Conservation (phyloP, 2,329 filamentous ascomycete species). For the Sporothrix curviconia region DNA sequence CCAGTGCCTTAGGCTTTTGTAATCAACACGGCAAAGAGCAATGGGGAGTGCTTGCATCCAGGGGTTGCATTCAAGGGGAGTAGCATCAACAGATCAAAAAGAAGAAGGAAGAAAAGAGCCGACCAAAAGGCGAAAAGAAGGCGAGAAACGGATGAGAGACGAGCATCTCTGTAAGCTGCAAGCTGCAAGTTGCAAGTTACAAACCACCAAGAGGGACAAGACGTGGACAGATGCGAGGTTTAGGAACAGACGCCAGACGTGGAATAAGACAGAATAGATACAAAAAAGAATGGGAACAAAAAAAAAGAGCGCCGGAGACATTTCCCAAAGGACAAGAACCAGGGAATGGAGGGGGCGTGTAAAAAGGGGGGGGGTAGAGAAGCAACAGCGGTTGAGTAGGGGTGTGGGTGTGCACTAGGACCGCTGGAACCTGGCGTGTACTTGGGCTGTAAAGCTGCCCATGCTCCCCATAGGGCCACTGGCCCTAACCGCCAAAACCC, state of each 20-base stretch:
- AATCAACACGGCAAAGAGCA: constrained; percentile 1
- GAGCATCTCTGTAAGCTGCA: too few relatives aligned
- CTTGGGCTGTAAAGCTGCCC: neutral
- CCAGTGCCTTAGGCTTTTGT: neutral
- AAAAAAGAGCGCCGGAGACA: neutral
- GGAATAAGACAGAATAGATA: neutral
- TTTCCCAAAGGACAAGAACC: neutral
- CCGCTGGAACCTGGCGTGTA: neutral
- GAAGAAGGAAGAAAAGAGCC: neutral
- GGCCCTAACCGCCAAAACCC: neutral
- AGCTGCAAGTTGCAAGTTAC: neutral
- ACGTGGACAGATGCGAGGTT: neutral
- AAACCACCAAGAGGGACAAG: neutral
- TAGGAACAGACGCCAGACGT: neutral
- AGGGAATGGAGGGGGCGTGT: constrained; percentile 12
- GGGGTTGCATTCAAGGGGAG: too few relatives aligned
- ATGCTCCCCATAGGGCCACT: neutral
- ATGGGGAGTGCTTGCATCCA: too few relatives aligned
- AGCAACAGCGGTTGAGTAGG: neutral
- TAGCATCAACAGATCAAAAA: neutral
- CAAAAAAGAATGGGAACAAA: neutral
- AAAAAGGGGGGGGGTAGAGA: neutral
- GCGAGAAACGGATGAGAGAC: neutral
- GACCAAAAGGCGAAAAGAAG: neutral
- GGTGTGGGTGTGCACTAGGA: too few relatives aligned